These are phyloP conservation scores for Nadsonia commutata DNA, from an alignment of 1,139 yeast genomes.

Conservation along the genomic window DNA sequence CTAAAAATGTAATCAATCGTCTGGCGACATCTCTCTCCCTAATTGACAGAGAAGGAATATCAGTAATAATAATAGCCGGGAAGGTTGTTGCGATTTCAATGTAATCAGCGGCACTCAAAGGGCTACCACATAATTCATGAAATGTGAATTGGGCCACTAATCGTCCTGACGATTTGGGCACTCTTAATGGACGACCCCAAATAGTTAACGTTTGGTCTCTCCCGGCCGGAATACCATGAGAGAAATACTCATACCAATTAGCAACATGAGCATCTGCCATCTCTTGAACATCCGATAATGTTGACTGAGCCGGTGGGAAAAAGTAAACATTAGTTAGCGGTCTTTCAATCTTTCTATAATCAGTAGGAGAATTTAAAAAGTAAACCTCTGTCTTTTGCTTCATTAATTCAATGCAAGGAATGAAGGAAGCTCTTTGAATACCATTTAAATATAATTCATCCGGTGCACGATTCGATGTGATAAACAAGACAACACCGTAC, in stretches of 20 bases:
- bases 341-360: constrained; percentile 76
- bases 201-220: constrained; percentile 36
- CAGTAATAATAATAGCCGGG: constrained; percentile 71
- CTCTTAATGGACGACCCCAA: constrained; percentile 76
- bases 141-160: constrained; percentile 83
- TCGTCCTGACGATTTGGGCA: constrained; percentile 66
- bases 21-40: constrained; percentile 72
- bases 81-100: constrained; percentile 67
- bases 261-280: constrained; percentile 50
- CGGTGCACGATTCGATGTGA: constrained; percentile 92
- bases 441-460: constrained; percentile 88
- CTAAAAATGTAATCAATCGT: constrained; percentile 82
- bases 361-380: constrained; percentile 78
- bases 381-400: constrained; percentile 64
- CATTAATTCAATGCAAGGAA: constrained; percentile 78
- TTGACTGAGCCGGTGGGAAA: constrained; percentile 32
- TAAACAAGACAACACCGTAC: constrained; percentile 76
- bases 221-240: constrained; percentile 33
- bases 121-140: constrained; percentile 69
- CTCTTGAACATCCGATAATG: constrained; percentile 30
- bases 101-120: constrained; percentile 93
- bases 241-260: constrained; percentile 68
- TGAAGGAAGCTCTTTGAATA: constrained; percentile 75
- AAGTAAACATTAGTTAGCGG: constrained; percentile 75
- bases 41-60: constrained; percentile 72